phyloP scores from a whole-genome alignment of 2,329 filamentous ascomycete species.

The Cytospora mali region DNA sequence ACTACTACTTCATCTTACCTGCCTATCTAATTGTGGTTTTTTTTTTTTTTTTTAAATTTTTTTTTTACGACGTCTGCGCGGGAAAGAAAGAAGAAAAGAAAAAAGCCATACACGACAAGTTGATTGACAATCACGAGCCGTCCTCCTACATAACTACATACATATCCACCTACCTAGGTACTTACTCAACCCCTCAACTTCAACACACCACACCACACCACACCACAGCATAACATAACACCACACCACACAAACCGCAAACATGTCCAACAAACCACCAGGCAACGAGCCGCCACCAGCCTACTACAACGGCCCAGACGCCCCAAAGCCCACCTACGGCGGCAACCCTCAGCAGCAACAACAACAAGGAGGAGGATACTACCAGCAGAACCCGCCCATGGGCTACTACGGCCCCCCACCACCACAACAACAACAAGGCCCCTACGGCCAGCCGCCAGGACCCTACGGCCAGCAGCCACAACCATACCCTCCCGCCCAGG shows the following conservation, averaged over 20 bases:
- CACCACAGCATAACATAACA: too few relatives aligned
- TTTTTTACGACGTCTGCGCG: too few relatives aligned
- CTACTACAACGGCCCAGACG: constrained; percentile 22
- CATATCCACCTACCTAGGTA: too few relatives aligned
- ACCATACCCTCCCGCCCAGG: constrained; percentile 2
- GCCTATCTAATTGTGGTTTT: too few relatives aligned
- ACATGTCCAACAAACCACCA: constrained; percentile 22
- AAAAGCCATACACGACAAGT: too few relatives aligned
- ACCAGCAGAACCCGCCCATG: constrained; percentile 4
- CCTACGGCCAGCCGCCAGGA: constrained; percentile 2
- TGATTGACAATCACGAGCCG: too few relatives aligned
- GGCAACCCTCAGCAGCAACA: constrained; percentile 16
- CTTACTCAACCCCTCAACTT: not conserved
- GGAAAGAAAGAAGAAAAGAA: too few relatives aligned
- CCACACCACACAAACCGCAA: not conserved
- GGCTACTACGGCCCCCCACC: not conserved
- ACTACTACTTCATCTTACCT: too few relatives aligned
- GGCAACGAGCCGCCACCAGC: constrained; percentile 22
- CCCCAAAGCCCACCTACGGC: constrained; percentile 25
- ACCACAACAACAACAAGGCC: constrained; percentile 13
- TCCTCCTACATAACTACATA: too few relatives aligned
- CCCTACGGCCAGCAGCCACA: constrained; percentile 10
- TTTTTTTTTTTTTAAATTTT: too few relatives aligned
- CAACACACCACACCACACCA: not conserved
- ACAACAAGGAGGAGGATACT: constrained; percentile 1